Evolutionary conservation across 2,329 filamentous ascomycete genomes (phyloP).

Genomic region (Nectriaceae sp.): DNA sequence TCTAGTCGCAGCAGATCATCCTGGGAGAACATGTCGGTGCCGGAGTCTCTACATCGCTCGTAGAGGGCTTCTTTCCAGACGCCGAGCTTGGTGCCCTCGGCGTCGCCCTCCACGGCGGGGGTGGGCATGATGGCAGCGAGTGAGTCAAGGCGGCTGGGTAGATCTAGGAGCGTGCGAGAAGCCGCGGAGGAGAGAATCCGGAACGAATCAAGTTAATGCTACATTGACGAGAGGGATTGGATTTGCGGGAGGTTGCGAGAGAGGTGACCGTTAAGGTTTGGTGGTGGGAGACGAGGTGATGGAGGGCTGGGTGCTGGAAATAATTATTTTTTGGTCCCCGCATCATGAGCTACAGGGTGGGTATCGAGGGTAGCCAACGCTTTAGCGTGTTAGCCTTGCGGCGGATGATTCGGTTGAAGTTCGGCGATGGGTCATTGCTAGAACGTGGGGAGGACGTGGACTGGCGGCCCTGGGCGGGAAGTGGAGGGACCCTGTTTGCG

Average conservation of each 20-base stretch:
- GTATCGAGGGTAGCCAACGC: neutral
- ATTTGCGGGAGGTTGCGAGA: slow-evolving; percentile 3
- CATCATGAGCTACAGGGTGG: neutral
- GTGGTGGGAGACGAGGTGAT: neutral
- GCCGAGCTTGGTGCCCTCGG: slow-evolving; percentile 44
- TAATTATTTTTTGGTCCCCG: slow-evolving; percentile 6
- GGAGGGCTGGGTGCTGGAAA: neutral
- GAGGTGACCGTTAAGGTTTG: slow-evolving; percentile 1
- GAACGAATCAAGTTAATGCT: slow-evolving; percentile 18
- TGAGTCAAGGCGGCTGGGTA: slow-evolving; percentile 20
- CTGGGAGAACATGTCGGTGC: slow-evolving; percentile 57
- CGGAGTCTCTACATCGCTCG: slow-evolving; percentile 53
- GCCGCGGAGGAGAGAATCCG: slow-evolving; percentile 1
- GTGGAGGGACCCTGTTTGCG: too few relatives aligned
- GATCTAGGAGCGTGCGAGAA: slow-evolving; percentile 3
- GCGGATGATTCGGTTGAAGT: slow-evolving; percentile 7
- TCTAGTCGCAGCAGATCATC: slow-evolving; percentile 58
- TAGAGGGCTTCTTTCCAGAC: slow-evolving; percentile 60
- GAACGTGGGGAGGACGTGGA: neutral
- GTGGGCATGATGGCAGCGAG: slow-evolving; percentile 28
- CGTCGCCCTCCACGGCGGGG: slow-evolving; percentile 32
- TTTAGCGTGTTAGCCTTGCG: slow-evolving; percentile 5
- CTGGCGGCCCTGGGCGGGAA: neutral
- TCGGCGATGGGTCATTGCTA: neutral
- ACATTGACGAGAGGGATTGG: slow-evolving; percentile 26